Evolutionary conservation across 768 basidiomycete genomes (phyloP), one percentile per base, ranked within the genome.

Genomic region (Lactarius trivialis): DNA sequence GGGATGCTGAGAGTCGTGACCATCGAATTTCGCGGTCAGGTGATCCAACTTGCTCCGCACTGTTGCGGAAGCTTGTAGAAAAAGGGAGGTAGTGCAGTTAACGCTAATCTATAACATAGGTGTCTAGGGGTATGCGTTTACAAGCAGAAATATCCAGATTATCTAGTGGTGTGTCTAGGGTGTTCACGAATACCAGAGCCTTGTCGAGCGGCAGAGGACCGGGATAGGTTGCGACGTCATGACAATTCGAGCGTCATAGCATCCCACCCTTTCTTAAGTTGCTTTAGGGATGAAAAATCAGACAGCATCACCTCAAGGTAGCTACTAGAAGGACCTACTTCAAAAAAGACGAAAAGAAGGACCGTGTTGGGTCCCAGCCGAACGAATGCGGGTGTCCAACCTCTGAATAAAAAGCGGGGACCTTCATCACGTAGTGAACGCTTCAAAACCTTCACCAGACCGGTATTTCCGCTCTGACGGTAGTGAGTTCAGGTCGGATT

Each of bases 371-470:
- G 91, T 32, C 86, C 90, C 48, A 93, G 74, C 53, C 91, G 85
- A 67, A 88, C 83, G 74, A 91, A 93, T 8, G 91, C 88, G 2
- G 91, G 91, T 19, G 89, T 89, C 91, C 91, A 93, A 36, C 91
- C 91, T 71, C 89, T 92, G 74, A 93, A 89, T 58, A 93, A 76
- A 71, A 93, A 92, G 62, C 78, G 77, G 11, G 83, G 79, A 0
- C 91, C 91, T 76, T 93, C 91, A 68, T 85, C 78, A 43, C 79
- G 81, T 37, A 91, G 73, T 4, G 89, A 89, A 48, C 72, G 77
- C 32, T 73, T 75, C 14, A 91, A 72, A 32, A 91, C 78, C 58
- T 81, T 77, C 24, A 82, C 48, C 3, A 83, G 75, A 19, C 75
- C 77, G 3, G 77, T 72, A 6, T 78, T 76, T 45, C 77, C 78